A percentile compares a stretch with the other conserved stretches of the same genome.
These are phyloP conservation scores for Blepharisma japonicum DNA, from an alignment of 73 alveolate species.

Conservation along the genomic window DNA sequence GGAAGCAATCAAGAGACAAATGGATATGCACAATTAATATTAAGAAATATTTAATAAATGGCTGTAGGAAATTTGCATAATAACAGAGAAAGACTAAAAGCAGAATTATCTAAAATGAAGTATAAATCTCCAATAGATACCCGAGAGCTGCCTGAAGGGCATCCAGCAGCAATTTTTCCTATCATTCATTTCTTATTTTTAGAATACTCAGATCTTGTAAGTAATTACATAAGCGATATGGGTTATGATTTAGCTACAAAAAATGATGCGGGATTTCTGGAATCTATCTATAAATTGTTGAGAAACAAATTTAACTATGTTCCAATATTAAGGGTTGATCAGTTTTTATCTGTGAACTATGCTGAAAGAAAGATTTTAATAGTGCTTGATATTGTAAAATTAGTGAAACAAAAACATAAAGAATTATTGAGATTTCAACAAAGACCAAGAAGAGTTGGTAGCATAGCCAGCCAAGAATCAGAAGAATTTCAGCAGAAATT, in stretches of 20 bases:
- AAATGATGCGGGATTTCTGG: conserved; percentile 51
- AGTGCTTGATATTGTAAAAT: conserved; percentile 33
- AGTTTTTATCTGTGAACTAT: conserved; percentile 42
- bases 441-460: no score
- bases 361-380: conserved; percentile 45
- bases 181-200: conserved; percentile 43
- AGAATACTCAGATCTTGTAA: conserved; percentile 42
- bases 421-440: neutral
- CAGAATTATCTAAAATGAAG: conserved; percentile 35
- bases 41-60: neutral
- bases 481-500: no score
- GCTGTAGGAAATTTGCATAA: conserved; percentile 35
- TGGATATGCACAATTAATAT: neutral
- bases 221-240: conserved; percentile 32
- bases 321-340: conserved; percentile 34
- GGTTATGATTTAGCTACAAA: conserved; percentile 53
- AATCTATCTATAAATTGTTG: conserved; percentile 42
- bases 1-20: conserved; percentile 13
- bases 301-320: conserved; percentile 36
- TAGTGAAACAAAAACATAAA: conserved; percentile 32
- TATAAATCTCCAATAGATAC: conserved; percentile 20
- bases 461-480: no score
- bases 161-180: conserved; percentile 42
- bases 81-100: conserved; percentile 29
- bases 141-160: conserved; percentile 30